Evolutionary conservation across 176 grass and related monocot species (phyloP), one percentile per base, ranked within the genome.

Genomic region (Tillandsia leiboldiana): DNA sequence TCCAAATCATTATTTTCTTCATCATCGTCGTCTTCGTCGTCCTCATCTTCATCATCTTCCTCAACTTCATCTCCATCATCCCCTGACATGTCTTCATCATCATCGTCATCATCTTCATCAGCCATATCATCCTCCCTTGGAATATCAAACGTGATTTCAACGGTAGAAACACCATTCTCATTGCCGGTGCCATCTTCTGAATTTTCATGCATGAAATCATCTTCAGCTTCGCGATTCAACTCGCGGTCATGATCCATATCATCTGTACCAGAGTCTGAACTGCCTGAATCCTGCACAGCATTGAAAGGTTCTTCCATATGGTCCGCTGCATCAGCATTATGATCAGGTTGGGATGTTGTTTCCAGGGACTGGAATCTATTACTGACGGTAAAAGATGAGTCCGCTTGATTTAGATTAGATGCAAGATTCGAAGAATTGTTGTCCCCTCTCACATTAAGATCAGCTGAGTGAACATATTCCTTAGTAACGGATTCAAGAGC

Each of bases 121-220:
- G 72, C 85, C 78, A 91, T 88, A 79, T 90, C 88, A 80, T 91
- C 83, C 75, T 96, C 92, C 69, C 75, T 80, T 42, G 81, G 81
- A 53, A 99, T 90, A 66, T 90, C 90, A 88, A 99, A 93, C 65
- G 87, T 93, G 66, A 99, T 93, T 73, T 99, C 94, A 67, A 99
- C 86, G 70, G 82, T 82, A n/a, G 94, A 87, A n/a, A 81, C 67
- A 54, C 73, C 74, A 73, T 86, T 80, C 58, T 90, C 90, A 68
- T 83, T 83, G 48, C 82, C 80, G 75, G 84, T 42, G 70, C 80
- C 87, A 86, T 93, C 94, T 73, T 90, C 90, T 70, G 87, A 81
- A 68, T 84, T 88, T 79, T 99, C 94, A 74, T 82, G 89, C 84
- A 99, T 99, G 87, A 90, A 93, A 81, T 99, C 87, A 77, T 99